These are phyloP conservation scores for Phycomyces blakesleeanus DNA, from an alignment of 192 early-diverging fungal genomes.

Conservation along the genomic window DNA sequence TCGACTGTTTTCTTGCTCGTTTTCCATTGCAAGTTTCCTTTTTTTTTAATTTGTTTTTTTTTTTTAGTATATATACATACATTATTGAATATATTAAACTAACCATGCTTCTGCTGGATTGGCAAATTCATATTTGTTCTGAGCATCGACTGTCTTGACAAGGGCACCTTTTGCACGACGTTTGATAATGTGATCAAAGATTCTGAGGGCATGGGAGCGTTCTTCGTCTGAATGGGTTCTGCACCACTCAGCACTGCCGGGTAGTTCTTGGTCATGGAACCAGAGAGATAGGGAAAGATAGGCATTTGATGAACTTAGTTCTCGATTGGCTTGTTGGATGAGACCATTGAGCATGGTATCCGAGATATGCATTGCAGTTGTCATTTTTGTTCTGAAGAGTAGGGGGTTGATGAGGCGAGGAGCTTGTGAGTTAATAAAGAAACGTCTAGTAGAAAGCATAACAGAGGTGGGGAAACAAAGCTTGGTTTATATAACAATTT, in stretches of 20 bases:
- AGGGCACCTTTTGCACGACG: slow-evolving; percentile 38
- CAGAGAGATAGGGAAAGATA: slow-evolving; percentile 43
- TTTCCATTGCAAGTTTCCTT: slow-evolving; percentile 25
- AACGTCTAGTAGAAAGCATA: not conserved
- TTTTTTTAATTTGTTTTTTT: not conserved
- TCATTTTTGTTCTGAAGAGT: slow-evolving; percentile 8
- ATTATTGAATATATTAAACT: not conserved
- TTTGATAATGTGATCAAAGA: slow-evolving; percentile 42
- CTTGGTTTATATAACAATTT: not conserved
- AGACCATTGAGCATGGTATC: slow-evolving; percentile 25
- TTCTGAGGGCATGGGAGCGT: slow-evolving; percentile 34
- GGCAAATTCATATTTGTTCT: slow-evolving; percentile 20
- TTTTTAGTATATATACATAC: not conserved
- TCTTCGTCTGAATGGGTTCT: slow-evolving; percentile 37
- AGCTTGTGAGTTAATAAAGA: not conserved
- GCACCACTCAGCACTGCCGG: slow-evolving; percentile 38
- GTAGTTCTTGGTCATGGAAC: slow-evolving; percentile 41
- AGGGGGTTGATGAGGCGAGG: not conserved
- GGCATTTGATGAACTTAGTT: slow-evolving; percentile 22
- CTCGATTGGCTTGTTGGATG: slow-evolving; percentile 33
- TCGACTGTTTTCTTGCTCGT: slow-evolving; percentile 29
- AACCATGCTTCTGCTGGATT: slow-evolving; percentile 33
- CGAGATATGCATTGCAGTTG: slow-evolving; percentile 19
- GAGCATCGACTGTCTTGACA: slow-evolving; percentile 7
- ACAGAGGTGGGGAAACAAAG: not conserved